phyloP scores from a whole-genome alignment of 805 yeast species.

The Metschnikowia rubicola region DNA sequence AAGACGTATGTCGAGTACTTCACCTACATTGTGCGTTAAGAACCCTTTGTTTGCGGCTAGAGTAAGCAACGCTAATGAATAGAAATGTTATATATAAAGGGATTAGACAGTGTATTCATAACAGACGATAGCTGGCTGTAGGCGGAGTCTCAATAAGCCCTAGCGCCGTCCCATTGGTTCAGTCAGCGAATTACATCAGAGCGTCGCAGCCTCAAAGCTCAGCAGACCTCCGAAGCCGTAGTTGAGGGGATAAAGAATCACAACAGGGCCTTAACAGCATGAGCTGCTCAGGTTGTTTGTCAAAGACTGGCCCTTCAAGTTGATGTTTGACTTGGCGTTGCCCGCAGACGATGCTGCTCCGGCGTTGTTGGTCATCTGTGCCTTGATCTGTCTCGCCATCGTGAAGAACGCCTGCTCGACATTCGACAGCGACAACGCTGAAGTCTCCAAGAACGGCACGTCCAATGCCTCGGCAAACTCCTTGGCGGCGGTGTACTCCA shows the following conservation, averaged over 20 bases:
- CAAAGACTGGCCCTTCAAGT: conserved; percentile 64
- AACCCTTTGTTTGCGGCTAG: not conserved
- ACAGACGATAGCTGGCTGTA: not conserved
- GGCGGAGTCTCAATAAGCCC: not conserved
- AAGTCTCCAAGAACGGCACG: conserved; percentile 93
- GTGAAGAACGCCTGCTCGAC: conserved; percentile 98
- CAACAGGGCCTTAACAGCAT: conserved; percentile 30
- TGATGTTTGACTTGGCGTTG: conserved; percentile 61
- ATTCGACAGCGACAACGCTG: conserved; percentile 91
- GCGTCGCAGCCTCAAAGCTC: too few species aligned
- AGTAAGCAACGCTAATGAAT: not conserved
- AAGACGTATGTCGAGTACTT: conserved; percentile 57
- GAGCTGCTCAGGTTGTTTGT: conserved; percentile 37
- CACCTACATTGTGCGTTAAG: conserved; percentile 33
- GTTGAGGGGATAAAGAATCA: too few species aligned
- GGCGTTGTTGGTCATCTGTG: conserved; percentile 76
- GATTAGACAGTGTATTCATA: conserved; percentile 2
- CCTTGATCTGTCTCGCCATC: conserved; percentile 98
- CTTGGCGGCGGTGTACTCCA: conserved; percentile 92
- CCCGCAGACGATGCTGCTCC: conserved; percentile 30
- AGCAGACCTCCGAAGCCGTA: too few species aligned
- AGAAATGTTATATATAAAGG: not conserved
- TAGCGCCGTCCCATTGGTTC: too few species aligned
- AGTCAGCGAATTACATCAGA: too few species aligned
- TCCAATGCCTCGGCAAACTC: conserved; percentile 95